These are phyloP conservation scores for Metschnikowia colocasiae DNA, from an alignment of 805 yeast species.

Conservation along the genomic window DNA sequence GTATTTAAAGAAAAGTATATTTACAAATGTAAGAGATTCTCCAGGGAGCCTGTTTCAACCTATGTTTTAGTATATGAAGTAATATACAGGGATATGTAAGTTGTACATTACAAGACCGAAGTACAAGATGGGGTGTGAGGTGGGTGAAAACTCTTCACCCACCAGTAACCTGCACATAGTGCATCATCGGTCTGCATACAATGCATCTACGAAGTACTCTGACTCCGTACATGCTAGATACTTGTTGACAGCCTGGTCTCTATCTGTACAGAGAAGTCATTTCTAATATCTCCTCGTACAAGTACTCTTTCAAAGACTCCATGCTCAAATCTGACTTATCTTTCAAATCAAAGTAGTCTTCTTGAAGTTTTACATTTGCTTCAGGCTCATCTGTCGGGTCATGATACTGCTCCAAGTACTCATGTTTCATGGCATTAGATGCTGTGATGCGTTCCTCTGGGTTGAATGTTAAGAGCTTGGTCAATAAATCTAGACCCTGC, in stretches of 20 bases:
- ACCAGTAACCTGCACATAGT: too few species aligned
- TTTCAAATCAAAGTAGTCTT: conserved; percentile 16
- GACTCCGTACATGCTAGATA: too few species aligned
- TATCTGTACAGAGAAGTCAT: conserved; percentile 6
- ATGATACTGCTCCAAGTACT: conserved; percentile 16
- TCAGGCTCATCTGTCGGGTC: conserved; percentile 17
- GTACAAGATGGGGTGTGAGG: too few species aligned
- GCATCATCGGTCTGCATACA: too few species aligned
- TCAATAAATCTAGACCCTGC: conserved; percentile 16
- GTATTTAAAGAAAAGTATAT: not conserved
- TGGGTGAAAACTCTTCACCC: too few species aligned
- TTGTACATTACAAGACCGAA: too few species aligned
- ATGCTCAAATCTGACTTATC: conserved; percentile 12
- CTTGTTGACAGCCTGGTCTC: not conserved
- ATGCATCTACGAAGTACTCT: too few species aligned
- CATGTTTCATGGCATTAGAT: conserved; percentile 13
- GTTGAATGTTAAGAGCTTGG: conserved; percentile 13
- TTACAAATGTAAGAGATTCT: not conserved
- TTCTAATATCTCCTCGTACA: conserved; percentile 14
- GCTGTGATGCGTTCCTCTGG: conserved; percentile 14
- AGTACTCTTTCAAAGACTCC: conserved; percentile 12
- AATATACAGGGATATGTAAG: too few species aligned
- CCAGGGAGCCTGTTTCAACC: too few species aligned
- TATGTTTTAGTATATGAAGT: too few species aligned
- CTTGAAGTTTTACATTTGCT: conserved; percentile 12